Evolutionary conservation across 805 yeast species (phyloP), one percentile per base, ranked within the genome.

Genomic region (Candida ficus): DNA sequence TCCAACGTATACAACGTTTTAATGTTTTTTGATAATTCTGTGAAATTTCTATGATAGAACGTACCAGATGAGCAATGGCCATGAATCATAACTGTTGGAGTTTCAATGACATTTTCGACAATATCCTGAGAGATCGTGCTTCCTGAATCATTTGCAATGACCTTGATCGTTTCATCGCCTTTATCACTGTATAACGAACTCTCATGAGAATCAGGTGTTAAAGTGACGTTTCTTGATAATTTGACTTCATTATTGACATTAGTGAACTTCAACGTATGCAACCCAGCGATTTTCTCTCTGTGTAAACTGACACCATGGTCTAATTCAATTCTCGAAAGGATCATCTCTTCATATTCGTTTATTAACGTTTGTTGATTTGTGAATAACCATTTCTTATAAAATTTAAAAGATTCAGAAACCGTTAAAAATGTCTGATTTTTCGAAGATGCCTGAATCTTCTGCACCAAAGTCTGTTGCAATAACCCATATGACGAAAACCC

Each of bases 61-160:
- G 95, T 91, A 12, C 89, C 73, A 1, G 95, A 86, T 0, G 98
- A 95, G 2, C 95, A 96, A 56, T 88, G 89, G 0, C 99, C 99
- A 61, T 91, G 99, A 5, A 93, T 63, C 46, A 91, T 61, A 3
- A 93, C 47, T 4, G 70, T 58, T 3, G 73, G 72, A 2, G 60
- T 56, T 2, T 39, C 37, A 10, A 63, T 50, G n/a, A n/a, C n/a
- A n/a, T n/a, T n/a, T n/a, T n/a, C n/a, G n/a, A n/a, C n/a, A n/a
- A n/a, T n/a, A n/a, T n/a, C n/a, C n/a, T n/a, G n/a, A n/a, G n/a
- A n/a, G n/a, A n/a, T n/a, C n/a, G n/a, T n/a, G n/a, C n/a, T n/a
- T n/a, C n/a, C n/a, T n/a, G n/a, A n/a, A n/a, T n/a, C n/a, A n/a
- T n/a, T n/a, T n/a, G n/a, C n/a, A n/a, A n/a, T n/a, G 5, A 33